These are phyloP conservation scores for Sonneratia caseolaris DNA, from an alignment of 345 rosid species.

Conservation along the genomic window DNA sequence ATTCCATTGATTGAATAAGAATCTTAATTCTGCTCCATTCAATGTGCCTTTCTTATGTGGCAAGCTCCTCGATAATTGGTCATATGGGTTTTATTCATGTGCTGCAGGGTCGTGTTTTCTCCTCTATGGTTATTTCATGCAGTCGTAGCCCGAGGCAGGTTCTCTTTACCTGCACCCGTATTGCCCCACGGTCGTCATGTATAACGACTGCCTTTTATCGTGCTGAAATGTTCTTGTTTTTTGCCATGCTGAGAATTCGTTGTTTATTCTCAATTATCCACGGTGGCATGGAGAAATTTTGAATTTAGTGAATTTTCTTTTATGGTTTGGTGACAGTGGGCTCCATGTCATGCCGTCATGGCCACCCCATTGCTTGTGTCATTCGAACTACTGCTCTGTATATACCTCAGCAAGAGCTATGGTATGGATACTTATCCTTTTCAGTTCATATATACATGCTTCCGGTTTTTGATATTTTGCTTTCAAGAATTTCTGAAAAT, in stretches of 20 bases:
- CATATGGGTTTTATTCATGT: constrained; percentile 2
- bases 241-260: neutral
- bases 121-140: constrained; percentile 85
- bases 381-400: constrained; percentile 74
- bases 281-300: neutral
- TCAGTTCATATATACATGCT: neutral
- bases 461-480: constrained; percentile 3
- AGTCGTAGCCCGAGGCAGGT: constrained; percentile 71
- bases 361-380: constrained; percentile 79
- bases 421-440: constrained; percentile 27
- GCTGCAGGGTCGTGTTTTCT: constrained; percentile 55
- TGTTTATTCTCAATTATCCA: neutral
- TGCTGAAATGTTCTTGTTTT: neutral
- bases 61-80: neutral
- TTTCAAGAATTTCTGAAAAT: neutral
- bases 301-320: constrained; percentile 1
- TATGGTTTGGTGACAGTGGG: constrained; percentile 57
- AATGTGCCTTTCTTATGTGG: neutral
- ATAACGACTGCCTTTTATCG: constrained; percentile 23
- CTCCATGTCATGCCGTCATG: constrained; percentile 67
- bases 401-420: constrained; percentile 52
- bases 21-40: neutral
- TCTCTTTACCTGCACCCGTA: constrained; percentile 89
- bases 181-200: constrained; percentile 75
- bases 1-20: too few species aligned